Base-by-base conservation (phyloP, 345 rosid species). In the Chamaenerion angustifolium region DNA sequence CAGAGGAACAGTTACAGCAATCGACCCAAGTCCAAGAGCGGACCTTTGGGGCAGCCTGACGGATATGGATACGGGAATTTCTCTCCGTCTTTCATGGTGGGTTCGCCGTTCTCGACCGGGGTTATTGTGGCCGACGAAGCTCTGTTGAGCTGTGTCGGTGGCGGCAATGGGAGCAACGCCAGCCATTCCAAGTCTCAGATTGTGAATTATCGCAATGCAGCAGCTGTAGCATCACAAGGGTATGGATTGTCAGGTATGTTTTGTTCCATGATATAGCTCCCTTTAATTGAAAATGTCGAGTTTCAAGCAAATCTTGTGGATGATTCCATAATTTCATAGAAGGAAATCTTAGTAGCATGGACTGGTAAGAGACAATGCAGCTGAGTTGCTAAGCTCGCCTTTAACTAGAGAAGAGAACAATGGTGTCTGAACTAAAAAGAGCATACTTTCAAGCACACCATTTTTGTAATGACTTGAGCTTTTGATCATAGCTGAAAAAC, bases 21-120 rank as follows among this genome's bases (percentile, higher is more conserved):
- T 54, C 68, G 83, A 12, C 80, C 80, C 50, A 86, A 82, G 75
- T 92, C 96, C 13, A 86, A 92, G 58, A 84, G 96, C 44, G 61
- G 67, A 16, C 62, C 67, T 10, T 52, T 56, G 31, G 57, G 60
- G 47, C 67, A 40, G 52, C 18, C 82, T 82, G 6, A 74, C 85
- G 63, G 57, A 69, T 10, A 55, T 64, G 75, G 17, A 12, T n/a
- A 47, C 57, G 60, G 79, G 70, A 10, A 82, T 4, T 69, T 68
- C 55, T 56, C 21, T 4, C 37, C 37, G 37, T 31, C 37, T 16
- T 51, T 37, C 40, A 43, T 18, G 16, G 25, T 54, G 76, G 92
- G 64, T 65, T 76, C 68, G 76, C 75, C 47, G 42, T 66, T 58
- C 74, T 62, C 62, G 66, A 59, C 49, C 49, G 69, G 42, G 69